Evolutionary conservation across 2,329 filamentous ascomycete genomes (phyloP), one percentile per base, ranked within the genome.

Genomic region (Fusarium humuli): DNA sequence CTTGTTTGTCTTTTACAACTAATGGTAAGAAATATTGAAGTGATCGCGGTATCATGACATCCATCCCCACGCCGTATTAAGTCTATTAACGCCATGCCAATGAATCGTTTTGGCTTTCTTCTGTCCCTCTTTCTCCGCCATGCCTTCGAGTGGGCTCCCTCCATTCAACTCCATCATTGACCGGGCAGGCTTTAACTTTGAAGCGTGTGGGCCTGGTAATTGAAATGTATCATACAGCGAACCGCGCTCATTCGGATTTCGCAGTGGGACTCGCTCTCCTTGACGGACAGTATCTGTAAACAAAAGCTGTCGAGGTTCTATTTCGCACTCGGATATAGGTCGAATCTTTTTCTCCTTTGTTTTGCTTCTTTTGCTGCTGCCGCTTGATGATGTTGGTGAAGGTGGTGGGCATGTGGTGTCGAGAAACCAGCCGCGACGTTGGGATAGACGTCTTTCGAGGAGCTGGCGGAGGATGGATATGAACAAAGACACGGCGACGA

Each of bases 1-100:
- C 10, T n/a, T 30, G 5, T 16, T 23, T 61, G 27, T 20, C 18
- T 34, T 34, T 16, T n/a, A 11, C 12, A 18, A 11, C 11, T 3
- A 20, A n/a, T n/a, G 3, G 4, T 40, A 48, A 46, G 5, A n/a
- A 29, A 42, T 12, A 29, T 11, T 11, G 29, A 48, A 23, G 22
- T 49, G 29, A 44, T 44, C 3, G 37, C 52, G 6, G 27, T 32
- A 14, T 76, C 57, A 77, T 57, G 73, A 71, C 75, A 76, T 76
- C 72, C 72, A 76, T 11, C 55, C 73, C 75, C 73, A 76, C 6
- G 74, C 70, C 34, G 74, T 77, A 42, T 76, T 77, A 20, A 77
- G 61, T 44, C 72, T 68, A 42, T 77, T 77, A 10, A 75, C 68
- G 10, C 74, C 75, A 57, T 76, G 74, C 71, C 72, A 76, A 59